Evolutionary conservation across 2,329 filamentous ascomycete species (phyloP).

Genomic region (Sporothrix phasma): DNA sequence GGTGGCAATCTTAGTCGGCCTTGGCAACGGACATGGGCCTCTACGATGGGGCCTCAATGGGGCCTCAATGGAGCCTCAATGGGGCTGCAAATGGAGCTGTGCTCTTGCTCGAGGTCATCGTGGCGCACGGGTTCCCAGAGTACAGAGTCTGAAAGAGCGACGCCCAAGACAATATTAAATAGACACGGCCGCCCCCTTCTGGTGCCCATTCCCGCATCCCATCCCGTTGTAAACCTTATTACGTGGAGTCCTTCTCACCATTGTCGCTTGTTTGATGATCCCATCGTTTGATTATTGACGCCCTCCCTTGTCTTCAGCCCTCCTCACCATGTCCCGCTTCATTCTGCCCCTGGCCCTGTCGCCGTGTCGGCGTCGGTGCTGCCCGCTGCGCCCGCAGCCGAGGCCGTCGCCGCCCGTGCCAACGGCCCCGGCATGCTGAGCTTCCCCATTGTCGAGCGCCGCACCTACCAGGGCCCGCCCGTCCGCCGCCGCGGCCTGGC

Average conservation of each 20-base stretch:
- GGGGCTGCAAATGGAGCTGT: background rate
- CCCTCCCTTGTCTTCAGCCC: background rate
- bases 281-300: background rate
- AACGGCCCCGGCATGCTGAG: background rate
- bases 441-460: constrained; percentile 13
- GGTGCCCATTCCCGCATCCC: background rate
- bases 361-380: constrained; percentile 12
- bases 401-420: background rate
- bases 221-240: background rate
- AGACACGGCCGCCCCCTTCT: background rate
- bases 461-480: background rate
- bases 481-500: background rate
- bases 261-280: no score
- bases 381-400: background rate
- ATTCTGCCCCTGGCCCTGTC: constrained; percentile 13
- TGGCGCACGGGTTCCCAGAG: no score
- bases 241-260: background rate
- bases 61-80: background rate
- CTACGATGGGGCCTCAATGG: background rate
- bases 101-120: background rate
- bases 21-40: background rate
- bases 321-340: constrained; percentile 2
- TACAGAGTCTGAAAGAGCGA: background rate
- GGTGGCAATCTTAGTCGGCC: background rate
- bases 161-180: background rate